Evolutionary conservation across 2,329 filamentous ascomycete species (phyloP).

Genomic region (Emmonsiellopsis sp.): DNA sequence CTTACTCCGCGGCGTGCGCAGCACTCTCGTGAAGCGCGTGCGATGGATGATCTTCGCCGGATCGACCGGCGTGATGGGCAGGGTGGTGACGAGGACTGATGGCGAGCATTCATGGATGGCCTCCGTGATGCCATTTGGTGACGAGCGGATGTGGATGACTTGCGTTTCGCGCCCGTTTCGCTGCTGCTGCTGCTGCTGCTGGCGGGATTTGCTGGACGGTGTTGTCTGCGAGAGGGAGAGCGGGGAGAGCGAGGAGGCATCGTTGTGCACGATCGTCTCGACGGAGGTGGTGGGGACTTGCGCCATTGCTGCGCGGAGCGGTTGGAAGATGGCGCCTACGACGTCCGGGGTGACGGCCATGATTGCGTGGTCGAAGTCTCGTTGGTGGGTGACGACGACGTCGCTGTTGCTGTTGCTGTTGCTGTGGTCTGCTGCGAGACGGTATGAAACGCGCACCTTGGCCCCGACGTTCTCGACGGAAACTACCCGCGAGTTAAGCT

Average conservation of each 20-base stretch:
- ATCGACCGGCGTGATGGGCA: conserved; percentile 35
- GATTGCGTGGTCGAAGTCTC: conserved; percentile 44
- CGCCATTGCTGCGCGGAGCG: conserved; percentile 29
- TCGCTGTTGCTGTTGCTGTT: background rate
- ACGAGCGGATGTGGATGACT: conserved; percentile 29
- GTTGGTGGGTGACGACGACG: conserved; percentile 8
- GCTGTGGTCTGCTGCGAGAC: conserved; percentile 8
- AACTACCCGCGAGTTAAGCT: conserved; percentile 26
- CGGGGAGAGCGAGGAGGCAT: conserved; percentile 12
- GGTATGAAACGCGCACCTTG: conserved; percentile 16
- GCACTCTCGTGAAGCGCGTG: conserved; percentile 44
- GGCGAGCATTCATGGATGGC: conserved; percentile 44
- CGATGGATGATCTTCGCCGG: conserved; percentile 35
- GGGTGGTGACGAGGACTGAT: conserved; percentile 47
- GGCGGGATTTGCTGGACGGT: background rate
- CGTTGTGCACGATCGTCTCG: conserved; percentile 40
- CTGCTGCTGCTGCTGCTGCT: background rate
- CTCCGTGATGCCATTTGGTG: conserved; percentile 35
- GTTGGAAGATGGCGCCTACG: conserved; percentile 40
- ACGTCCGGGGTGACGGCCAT: conserved; percentile 49
- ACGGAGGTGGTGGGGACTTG: conserved; percentile 43
- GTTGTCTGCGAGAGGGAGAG: conserved; percentile 5
- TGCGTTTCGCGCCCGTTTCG: conserved; percentile 13
- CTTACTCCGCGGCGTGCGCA: conserved; percentile 43
- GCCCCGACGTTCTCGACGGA: conserved; percentile 12